phyloP scores from a whole-genome alignment of 768 basidiomycete species.

The Leccinum ochraceum region DNA sequence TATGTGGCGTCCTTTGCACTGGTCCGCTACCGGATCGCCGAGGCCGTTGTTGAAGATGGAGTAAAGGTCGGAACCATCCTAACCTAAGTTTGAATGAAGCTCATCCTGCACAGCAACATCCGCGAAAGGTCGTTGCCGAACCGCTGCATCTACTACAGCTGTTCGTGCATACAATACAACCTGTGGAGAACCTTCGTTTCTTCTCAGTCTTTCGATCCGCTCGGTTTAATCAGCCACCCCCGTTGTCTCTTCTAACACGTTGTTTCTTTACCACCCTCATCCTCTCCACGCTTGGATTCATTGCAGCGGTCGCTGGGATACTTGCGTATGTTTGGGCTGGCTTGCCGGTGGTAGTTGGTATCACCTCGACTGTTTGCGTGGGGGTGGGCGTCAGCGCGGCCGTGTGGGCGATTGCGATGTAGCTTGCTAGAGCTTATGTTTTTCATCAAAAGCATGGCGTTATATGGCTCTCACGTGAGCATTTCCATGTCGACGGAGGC shows the following conservation, averaged over 20 bases:
- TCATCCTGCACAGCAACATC: slow-evolving; percentile 11
- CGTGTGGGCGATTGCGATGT: slow-evolving; percentile 30
- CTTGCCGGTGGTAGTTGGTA: slow-evolving; percentile 25
- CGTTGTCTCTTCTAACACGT: slow-evolving; percentile 23
- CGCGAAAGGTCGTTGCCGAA: slow-evolving; percentile 20
- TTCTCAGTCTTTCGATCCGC: not conserved
- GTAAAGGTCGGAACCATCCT: slow-evolving; percentile 13
- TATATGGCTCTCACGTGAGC: not conserved
- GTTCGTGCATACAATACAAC: slow-evolving; percentile 1
- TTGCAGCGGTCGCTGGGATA: slow-evolving; percentile 28
- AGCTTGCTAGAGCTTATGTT: slow-evolving; percentile 4
- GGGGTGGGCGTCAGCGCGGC: slow-evolving; percentile 18
- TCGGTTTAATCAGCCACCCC: slow-evolving; percentile 5
- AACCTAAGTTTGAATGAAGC: not conserved
- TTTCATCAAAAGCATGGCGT: not conserved
- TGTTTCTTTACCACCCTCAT: slow-evolving; percentile 31
- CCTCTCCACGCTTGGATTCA: slow-evolving; percentile 27
- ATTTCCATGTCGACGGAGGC: not conserved
- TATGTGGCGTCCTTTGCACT: slow-evolving; percentile 32
- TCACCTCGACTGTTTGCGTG: slow-evolving; percentile 30
- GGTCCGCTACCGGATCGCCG: slow-evolving; percentile 29
- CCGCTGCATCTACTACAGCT: slow-evolving; percentile 9
- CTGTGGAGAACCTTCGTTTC: not conserved
- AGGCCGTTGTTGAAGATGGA: slow-evolving; percentile 16
- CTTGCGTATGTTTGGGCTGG: slow-evolving; percentile 28